Base-by-base conservation (phyloP, 1,284 basidiomycete species). In the Hypsizygus ulmarius region DNA sequence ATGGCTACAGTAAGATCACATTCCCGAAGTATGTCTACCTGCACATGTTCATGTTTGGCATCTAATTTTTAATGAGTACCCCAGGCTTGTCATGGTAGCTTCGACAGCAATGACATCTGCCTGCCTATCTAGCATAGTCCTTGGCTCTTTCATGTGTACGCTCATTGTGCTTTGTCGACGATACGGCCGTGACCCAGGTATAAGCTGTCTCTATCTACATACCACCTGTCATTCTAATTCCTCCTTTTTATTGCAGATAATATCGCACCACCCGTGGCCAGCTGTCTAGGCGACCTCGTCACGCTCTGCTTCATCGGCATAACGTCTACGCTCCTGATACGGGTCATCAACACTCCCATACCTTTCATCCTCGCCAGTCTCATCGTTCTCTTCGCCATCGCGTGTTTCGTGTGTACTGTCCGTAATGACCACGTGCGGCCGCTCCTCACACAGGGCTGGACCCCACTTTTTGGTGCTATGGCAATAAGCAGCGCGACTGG, bases 61-160 rank as follows among this genome's bases (percentile, higher is more conserved):
- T 1, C n/a, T 15, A 29, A 5, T 25, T 28, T 44, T 43, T 46
- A 28, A 39, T 38, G 36, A 16, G 12, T n/a, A 35, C 6, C 30
- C 9, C 56, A 90, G 87, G 51, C 79, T 96, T 51, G 72, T 89
- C 48, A 85, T 96, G 73, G 89, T 98, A 11, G 81, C 94, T 0
- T 86, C 91, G 5, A 90, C 93, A 0, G 82, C 91, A 0, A 96
- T 97, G 90, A 79, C 90, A 8, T 83, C 94, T 0, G 88, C 95
- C 0, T 88, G 87, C 40, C 63, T 93, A 16, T 91, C 89, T 11
- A 86, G 87, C 48, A 69, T 90, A 2, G 62, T 94, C 2, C 78
- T 98, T 1, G 96, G 96, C 1, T 89, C 87, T 1, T 97, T 98
- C 68, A 97, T 98, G 93, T 93, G 89, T 61, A 72, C 75, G 5